Percentiles rank a stretch among this genome's conserved stretches.
These are phyloP conservation scores for Plasmodium adleri DNA, from an alignment of 169 alveolate species.

Conservation along the genomic window DNA sequence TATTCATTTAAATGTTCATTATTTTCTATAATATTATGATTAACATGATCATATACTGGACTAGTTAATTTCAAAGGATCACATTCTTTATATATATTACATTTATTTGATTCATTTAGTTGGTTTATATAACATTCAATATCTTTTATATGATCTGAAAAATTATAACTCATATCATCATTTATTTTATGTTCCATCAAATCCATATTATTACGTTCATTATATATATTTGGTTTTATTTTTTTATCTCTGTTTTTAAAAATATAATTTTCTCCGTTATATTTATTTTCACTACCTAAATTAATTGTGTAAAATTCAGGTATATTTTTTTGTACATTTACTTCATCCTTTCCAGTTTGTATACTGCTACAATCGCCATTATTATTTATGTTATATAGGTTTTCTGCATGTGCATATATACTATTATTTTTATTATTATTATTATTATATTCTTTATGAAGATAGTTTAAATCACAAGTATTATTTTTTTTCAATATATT, in stretches of 20 bases:
- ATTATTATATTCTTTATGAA: conserved; percentile 9
- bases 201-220: conserved; percentile 7
- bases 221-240: neutral
- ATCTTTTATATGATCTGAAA: neutral
- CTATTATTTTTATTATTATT: conserved; percentile 5
- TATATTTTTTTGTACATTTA: neutral
- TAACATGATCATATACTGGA: no score
- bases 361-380: no score
- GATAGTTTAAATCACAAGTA: neutral
- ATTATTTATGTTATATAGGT: no score
- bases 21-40: no score
- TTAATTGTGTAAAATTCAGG: neutral
- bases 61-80: neutral
- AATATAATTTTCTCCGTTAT: neutral
- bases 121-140: neutral
- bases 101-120: conserved; percentile 9
- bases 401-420: neutral
- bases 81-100: conserved; percentile 2
- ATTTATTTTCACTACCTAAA: neutral
- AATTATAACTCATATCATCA: conserved; percentile 12
- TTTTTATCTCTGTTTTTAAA: conserved; percentile 1
- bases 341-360: neutral
- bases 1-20: no score
- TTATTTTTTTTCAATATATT: conserved; percentile 9
- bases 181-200: neutral